A percentile compares a stretch with the other conserved stretches of the same genome.
phyloP scores from a whole-genome alignment of 2,329 filamentous ascomycete species.

The Cladosporium cucumerinum region DNA sequence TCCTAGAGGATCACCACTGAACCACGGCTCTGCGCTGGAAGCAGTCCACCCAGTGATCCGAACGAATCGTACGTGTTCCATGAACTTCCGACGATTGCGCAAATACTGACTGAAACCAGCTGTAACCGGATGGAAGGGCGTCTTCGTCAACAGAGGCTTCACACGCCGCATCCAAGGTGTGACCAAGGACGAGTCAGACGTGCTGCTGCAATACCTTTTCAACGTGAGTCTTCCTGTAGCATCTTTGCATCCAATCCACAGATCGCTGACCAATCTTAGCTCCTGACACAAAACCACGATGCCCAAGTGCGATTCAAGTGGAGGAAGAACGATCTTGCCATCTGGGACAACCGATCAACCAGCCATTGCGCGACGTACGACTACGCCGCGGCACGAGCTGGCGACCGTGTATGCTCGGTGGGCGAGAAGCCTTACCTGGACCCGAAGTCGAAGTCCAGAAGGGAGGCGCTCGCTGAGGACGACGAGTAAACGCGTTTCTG shows the following conservation, averaged over 20 bases:
- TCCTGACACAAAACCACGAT: conserved; percentile 50
- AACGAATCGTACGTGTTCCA: conserved; percentile 53
- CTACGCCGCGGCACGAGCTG: conserved; percentile 52
- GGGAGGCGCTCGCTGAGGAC: conserved; percentile 4
- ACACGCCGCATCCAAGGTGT: conserved; percentile 57
- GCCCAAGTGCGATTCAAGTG: conserved; percentile 50
- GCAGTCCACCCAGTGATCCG: conserved; percentile 56
- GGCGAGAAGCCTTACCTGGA: conserved; percentile 56
- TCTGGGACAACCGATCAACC: conserved; percentile 64
- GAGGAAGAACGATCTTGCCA: conserved; percentile 51
- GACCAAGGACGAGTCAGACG: conserved; percentile 83
- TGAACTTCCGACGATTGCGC: background rate
- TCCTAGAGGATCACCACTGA: conserved; percentile 23
- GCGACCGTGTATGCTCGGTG: conserved; percentile 54
- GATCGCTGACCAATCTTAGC: conserved; percentile 40
- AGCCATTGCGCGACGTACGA: conserved; percentile 63
- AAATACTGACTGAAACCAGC: conserved; percentile 26
- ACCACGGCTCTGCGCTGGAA: conserved; percentile 33
- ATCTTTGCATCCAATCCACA: conserved; percentile 50
- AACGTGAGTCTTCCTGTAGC: conserved; percentile 63
- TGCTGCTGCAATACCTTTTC: conserved; percentile 71
- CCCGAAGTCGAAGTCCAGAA: conserved; percentile 47
- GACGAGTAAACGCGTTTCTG: background rate
- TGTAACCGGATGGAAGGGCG: conserved; percentile 61
- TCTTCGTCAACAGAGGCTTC: conserved; percentile 45